These are phyloP conservation scores for Tetrapyrgos nigripes DNA, from an alignment of 1,284 basidiomycete species.

Conservation along the genomic window DNA sequence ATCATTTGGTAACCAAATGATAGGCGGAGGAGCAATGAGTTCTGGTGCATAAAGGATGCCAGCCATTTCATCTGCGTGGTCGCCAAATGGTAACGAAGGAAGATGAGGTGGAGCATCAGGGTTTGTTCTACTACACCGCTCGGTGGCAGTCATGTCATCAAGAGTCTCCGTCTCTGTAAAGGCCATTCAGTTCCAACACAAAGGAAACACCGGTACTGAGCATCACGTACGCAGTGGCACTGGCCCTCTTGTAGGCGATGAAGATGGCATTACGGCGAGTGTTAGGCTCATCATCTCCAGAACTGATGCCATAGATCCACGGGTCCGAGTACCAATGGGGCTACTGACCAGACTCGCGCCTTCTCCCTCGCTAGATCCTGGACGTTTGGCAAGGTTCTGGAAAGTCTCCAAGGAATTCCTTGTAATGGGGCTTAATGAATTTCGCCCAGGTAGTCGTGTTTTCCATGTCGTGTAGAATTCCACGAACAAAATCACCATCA, in stretches of 20 bases:
- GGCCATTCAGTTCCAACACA: conserved; percentile 12
- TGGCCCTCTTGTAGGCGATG: conserved; percentile 59
- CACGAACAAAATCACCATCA: conserved; percentile 59
- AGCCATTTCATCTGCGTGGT: conserved; percentile 77
- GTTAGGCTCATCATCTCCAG: conserved; percentile 83
- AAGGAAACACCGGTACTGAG: conserved; percentile 4
- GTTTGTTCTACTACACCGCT: conserved; percentile 77
- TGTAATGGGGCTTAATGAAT: conserved; percentile 60
- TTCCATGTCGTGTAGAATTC: conserved; percentile 61
- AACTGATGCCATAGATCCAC: conserved; percentile 77
- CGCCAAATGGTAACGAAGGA: conserved; percentile 69
- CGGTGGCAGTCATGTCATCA: conserved; percentile 79
- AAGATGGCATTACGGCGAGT: conserved; percentile 71
- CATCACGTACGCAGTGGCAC: conserved; percentile 69
- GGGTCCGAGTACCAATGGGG: conserved; percentile 44
- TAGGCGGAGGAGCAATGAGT: conserved; percentile 74
- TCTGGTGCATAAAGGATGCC: conserved; percentile 83
- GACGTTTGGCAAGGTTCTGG: conserved; percentile 45
- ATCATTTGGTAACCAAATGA: conserved; percentile 84
- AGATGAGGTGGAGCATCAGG: conserved; percentile 79
- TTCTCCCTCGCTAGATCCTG: conserved; percentile 51
- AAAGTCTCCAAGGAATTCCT: conserved; percentile 65
- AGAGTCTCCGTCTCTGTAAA: conserved; percentile 71
- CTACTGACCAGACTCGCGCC: conserved; percentile 59
- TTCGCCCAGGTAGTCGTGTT: conserved; percentile 52